Conservation (phyloP, 139 green algal genomes). For the Edaphochlamys debaryana region DNA sequence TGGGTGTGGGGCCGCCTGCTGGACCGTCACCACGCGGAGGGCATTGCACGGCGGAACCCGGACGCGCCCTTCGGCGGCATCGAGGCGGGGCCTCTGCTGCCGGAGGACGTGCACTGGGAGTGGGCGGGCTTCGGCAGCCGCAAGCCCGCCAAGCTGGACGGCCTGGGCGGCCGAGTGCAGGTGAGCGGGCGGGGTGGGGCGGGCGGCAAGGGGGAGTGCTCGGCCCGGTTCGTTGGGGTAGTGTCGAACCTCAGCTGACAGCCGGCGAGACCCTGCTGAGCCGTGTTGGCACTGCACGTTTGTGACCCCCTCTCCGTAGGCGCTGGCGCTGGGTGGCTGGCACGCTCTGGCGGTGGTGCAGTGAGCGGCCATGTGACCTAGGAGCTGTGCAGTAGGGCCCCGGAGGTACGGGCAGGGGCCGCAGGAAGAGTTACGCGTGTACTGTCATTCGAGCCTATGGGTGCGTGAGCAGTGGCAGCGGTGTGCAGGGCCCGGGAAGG, state of each 20-base stretch:
- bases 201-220: not conserved
- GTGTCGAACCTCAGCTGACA: no score
- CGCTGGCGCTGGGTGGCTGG: conserved; percentile 59
- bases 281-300: no score
- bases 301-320: conserved; percentile 2
- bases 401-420: no score
- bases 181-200: not conserved
- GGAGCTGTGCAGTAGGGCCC: no score
- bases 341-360: conserved; percentile 57
- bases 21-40: conserved; percentile 46
- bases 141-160: conserved; percentile 46
- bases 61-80: not conserved
- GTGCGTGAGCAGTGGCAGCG: no score
- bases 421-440: no score
- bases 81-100: not conserved
- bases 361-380: no score
- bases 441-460: no score
- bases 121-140: conserved; percentile 61
- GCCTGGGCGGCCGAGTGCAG: conserved; percentile 35
- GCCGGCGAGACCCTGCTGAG: no score
- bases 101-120: conserved; percentile 38
- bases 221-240: not conserved
- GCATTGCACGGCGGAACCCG: conserved; percentile 30
- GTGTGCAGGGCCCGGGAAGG: no score
- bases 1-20: conserved; percentile 75